Evolutionary conservation across 23 red algal genomes (phyloP).

Genomic region (Chondrus crispus): DNA sequence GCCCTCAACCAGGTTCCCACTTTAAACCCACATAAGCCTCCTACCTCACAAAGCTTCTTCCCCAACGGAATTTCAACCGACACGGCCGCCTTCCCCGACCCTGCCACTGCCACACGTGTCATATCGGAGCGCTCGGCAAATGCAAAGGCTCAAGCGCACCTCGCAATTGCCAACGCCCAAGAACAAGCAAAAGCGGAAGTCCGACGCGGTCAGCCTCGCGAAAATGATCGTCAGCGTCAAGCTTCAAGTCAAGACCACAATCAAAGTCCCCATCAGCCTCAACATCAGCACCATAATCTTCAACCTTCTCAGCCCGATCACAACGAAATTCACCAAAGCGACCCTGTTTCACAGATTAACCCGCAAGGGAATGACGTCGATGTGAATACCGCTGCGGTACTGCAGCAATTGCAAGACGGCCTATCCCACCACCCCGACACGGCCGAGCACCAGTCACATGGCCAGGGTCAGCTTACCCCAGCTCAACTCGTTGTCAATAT

Average conservation of each 20-base stretch:
- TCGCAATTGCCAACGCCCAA: neutral
- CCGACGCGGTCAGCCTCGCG: neutral
- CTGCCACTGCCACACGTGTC: too few relatives aligned
- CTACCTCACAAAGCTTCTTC: too few relatives aligned
- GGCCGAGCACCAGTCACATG: neutral
- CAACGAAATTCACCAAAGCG: too few relatives aligned
- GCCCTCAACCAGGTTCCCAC: neutral
- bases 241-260: too few relatives aligned
- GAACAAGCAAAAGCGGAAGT: slow-evolving; percentile 3
- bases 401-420: too few relatives aligned
- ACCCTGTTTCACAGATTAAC: too few relatives aligned
- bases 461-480: slow-evolving; percentile 18
- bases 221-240: neutral
- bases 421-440: neutral
- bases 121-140: neutral
- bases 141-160: neutral
- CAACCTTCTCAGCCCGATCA: neutral
- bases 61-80: too few relatives aligned
- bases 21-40: too few relatives aligned
- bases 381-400: too few relatives aligned
- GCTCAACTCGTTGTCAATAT: slow-evolving; percentile 44
- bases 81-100: too few relatives aligned
- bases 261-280: neutral
- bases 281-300: neutral
- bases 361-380: too few relatives aligned